Evolutionary conservation across 257 asterid genomes (phyloP), one percentile per base, ranked within the genome.

Genomic region (Sherardia arvensis): DNA sequence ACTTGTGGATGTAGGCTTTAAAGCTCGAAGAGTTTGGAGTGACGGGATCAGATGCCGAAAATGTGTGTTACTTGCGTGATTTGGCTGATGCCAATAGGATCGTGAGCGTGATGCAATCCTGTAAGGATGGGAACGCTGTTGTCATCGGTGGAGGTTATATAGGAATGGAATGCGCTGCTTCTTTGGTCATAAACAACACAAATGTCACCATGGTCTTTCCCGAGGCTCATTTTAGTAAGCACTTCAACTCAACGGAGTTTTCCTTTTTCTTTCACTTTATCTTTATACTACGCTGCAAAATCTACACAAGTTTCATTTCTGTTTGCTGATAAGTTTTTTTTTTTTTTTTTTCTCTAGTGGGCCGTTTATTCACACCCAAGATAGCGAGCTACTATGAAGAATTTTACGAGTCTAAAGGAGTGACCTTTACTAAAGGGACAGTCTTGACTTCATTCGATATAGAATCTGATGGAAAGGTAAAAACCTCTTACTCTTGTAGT

Each of bases 21-120:
- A 90, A 79, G 86, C 86, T 90, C 53, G 97, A 87, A 81, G 97
- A 90, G 81, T 90, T 90, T 65, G 97, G 97, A 63, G 97, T 90
- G 73, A 74, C 58, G 69, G 85, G 82, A 69, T 85, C 83, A 53
- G 95, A 85, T 67, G 95, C 95, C 51, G 80, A 80, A 69, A 85
- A 87, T 62, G 87, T 90, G 40, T 87, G 95, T 74, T 87, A 90
- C 79, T 78, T 85, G 53, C 78, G 95, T 49, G 80, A 90, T 69
- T 78, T 87, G 80, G 79, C 85, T 72, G 95, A 90, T 80, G 95
- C 95, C 32, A 86, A 83, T 71, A 85, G 82, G 75, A 84, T 90
- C 74, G 88, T 77, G 32, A 68, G 71, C 57, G 88, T 81, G 60
- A 87, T 85, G 81, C 77, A 78, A 79, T 79, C 87, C 68, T 77